Evolutionary conservation across 2,329 filamentous ascomycete genomes (phyloP).

Genomic region (Diaporthe citri): DNA sequence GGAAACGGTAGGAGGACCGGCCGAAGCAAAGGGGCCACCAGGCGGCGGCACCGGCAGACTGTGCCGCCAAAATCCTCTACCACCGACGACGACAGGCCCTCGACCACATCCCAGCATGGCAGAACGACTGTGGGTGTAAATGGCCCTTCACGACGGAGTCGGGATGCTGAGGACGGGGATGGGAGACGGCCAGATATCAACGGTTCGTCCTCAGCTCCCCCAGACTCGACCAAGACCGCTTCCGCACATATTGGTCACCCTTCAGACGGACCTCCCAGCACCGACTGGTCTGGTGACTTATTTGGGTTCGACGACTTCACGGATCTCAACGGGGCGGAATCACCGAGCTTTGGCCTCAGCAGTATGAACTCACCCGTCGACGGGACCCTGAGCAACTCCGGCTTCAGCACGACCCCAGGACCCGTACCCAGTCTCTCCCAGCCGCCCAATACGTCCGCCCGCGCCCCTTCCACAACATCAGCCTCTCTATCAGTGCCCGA

Average conservation of each 20-base stretch:
- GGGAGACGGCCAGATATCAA: neutral
- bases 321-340: neutral
- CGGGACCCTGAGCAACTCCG: neutral
- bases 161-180: neutral
- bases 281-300: neutral
- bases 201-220: neutral
- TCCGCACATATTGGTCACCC: neutral
- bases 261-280: constrained; percentile 1
- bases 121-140: neutral
- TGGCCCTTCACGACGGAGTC: neutral
- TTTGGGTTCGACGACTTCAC: neutral
- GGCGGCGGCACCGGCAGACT: constrained; percentile 12
- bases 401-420: neutral
- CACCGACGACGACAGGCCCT: neutral
- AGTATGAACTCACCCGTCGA: neutral
- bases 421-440: neutral
- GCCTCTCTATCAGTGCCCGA: neutral
- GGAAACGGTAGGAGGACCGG: neutral
- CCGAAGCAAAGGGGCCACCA: neutral
- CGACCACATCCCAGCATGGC: neutral
- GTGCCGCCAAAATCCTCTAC: neutral
- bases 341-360: neutral
- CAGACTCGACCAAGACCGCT: neutral
- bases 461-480: neutral
- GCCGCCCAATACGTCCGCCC: neutral